A percentile compares a stretch with the other conserved stretches of the same genome.
Conservation (phyloP, 2,329 filamentous ascomycete species). For the Diaporthe aspalathi region DNA sequence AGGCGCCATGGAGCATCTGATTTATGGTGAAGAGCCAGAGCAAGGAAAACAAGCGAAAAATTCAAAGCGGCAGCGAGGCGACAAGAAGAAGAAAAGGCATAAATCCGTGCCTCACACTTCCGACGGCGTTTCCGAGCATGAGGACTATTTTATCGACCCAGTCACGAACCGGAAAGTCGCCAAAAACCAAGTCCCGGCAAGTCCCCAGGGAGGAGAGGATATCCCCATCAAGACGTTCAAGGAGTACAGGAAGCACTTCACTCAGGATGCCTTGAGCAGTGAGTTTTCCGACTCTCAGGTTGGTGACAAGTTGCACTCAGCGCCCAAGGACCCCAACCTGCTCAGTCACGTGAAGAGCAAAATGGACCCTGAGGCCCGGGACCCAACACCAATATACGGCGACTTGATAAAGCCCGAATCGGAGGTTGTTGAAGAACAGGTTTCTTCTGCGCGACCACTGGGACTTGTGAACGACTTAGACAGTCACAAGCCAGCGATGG, state of each 20-base stretch:
- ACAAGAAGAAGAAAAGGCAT: background rate
- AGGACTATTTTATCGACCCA: constrained; percentile 64
- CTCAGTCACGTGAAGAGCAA: constrained; percentile 38
- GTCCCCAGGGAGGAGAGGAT: constrained; percentile 41
- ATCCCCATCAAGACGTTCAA: constrained; percentile 48
- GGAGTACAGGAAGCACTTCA: constrained; percentile 51
- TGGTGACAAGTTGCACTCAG: constrained; percentile 34
- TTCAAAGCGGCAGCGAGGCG: constrained; percentile 17
- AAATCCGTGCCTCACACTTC: constrained; percentile 9
- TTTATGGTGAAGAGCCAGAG: constrained; percentile 45
- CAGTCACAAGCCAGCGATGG: constrained; percentile 49
- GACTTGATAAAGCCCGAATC: constrained; percentile 54
- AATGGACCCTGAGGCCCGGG: constrained; percentile 44
- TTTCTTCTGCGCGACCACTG: constrained; percentile 45
- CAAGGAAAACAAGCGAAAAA: background rate
- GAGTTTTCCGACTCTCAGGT: constrained; percentile 44
- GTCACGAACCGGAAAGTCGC: constrained; percentile 67
- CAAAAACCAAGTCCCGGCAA: constrained; percentile 43
- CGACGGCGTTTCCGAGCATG: constrained; percentile 34
- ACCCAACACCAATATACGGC: constrained; percentile 47
- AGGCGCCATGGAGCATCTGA: constrained; percentile 57
- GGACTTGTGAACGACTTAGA: constrained; percentile 43
- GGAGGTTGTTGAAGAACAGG: constrained; percentile 47
- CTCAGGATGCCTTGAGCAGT: constrained; percentile 39
- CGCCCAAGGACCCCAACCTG: constrained; percentile 50